Conservation (phyloP, 805 yeast species). For the Wickerhamomyces kurtzmanii region DNA sequence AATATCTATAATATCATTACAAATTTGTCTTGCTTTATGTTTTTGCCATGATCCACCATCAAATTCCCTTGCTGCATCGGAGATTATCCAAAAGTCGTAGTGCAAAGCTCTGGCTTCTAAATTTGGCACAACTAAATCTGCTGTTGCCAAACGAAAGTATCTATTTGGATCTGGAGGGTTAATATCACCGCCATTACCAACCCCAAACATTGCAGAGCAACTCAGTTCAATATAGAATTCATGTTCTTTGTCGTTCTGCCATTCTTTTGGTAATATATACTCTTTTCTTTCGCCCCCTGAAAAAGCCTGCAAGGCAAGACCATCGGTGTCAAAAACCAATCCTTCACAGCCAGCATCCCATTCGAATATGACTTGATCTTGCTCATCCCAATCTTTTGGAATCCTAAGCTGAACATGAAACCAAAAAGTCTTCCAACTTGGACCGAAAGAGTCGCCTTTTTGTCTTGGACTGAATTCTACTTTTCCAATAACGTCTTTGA, state of each 20-base stretch:
- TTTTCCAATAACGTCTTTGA: slow-evolving; percentile 21
- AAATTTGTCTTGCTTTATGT: slow-evolving; percentile 70
- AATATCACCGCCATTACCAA: slow-evolving; percentile 49
- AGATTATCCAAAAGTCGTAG: slow-evolving; percentile 79
- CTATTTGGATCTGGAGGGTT: slow-evolving; percentile 66
- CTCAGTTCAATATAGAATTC: slow-evolving; percentile 78
- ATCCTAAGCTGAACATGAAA: slow-evolving; percentile 59
- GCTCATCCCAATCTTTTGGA: slow-evolving; percentile 40
- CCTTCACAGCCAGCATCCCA: slow-evolving; percentile 91
- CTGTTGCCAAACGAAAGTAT: slow-evolving; percentile 54
- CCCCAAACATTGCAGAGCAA: slow-evolving; percentile 92
- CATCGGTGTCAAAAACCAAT: slow-evolving; percentile 57
- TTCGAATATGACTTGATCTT: slow-evolving; percentile 47
- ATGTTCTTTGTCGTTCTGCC: slow-evolving; percentile 45
- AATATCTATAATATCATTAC: slow-evolving; percentile 72
- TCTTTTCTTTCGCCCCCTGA: slow-evolving; percentile 78
- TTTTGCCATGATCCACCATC: slow-evolving; percentile 72
- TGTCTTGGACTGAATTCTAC: slow-evolving; percentile 32
- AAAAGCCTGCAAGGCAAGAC: slow-evolving; percentile 71
- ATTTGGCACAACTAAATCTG: slow-evolving; percentile 78
- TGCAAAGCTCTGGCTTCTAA: slow-evolving; percentile 66
- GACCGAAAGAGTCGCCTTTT: slow-evolving; percentile 77
- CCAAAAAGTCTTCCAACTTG: slow-evolving; percentile 98
- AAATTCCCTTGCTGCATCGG: slow-evolving; percentile 88
- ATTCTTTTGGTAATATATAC: slow-evolving; percentile 51